These are phyloP conservation scores for Exophiala dermatitidis DNA, from an alignment of 2,329 filamentous ascomycete species.

Conservation along the genomic window DNA sequence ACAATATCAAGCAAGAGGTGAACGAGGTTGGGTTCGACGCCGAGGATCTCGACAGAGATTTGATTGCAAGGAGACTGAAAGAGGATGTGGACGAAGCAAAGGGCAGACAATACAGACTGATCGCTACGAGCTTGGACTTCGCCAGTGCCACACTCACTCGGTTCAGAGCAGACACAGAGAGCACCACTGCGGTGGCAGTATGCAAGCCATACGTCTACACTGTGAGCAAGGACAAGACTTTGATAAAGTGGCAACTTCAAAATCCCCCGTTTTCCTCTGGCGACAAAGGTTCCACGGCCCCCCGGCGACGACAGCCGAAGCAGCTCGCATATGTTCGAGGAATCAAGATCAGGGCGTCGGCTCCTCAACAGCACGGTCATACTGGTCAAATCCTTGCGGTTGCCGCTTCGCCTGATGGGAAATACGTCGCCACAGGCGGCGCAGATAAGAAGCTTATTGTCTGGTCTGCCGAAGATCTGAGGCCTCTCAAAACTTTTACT, in stretches of 20 bases:
- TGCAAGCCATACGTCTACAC: constrained; percentile 80
- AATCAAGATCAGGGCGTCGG: constrained; percentile 36
- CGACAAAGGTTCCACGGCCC: constrained; percentile 18
- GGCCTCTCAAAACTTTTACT: constrained; percentile 73
- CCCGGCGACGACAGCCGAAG: constrained; percentile 38
- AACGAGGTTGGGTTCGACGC: constrained; percentile 87
- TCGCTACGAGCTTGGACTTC: constrained; percentile 68
- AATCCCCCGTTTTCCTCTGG: constrained; percentile 30
- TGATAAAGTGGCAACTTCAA: constrained; percentile 85
- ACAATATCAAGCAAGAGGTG: constrained; percentile 77
- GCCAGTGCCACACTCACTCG: constrained; percentile 58
- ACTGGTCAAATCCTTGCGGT: constrained; percentile 72
- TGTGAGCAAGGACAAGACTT: constrained; percentile 71
- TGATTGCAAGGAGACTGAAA: constrained; percentile 82
- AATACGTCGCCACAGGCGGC: constrained; percentile 84
- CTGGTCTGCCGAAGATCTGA: constrained; percentile 74
- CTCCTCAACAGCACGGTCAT: constrained; percentile 59
- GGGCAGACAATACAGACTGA: constrained; percentile 75
- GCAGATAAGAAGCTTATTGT: constrained; percentile 77
- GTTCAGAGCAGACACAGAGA: constrained; percentile 70
- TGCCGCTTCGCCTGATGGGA: constrained; percentile 80
- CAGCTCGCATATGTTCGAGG: constrained; percentile 45
- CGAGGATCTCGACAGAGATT: constrained; percentile 81
- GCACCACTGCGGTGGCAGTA: constrained; percentile 71
- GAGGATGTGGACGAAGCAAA: constrained; percentile 90